Evolutionary conservation across 164 flowering plant genomes (phyloP), one percentile per base, ranked within the genome.

Genomic region (Cinnamomum chago): DNA sequence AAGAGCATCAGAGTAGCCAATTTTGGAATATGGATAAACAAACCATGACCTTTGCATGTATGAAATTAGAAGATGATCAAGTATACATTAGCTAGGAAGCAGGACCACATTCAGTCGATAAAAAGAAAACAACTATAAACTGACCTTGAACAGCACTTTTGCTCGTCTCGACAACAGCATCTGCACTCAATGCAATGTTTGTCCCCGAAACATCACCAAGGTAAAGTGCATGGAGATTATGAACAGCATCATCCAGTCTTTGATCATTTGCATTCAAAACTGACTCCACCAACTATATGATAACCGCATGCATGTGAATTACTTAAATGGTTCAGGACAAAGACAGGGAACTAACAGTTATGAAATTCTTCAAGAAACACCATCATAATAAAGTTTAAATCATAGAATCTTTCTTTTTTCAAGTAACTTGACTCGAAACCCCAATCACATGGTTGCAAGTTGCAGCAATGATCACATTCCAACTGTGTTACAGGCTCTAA

Each of bases 211-310:
- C 35, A 67, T 72, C 70, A 68, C 75, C 69, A 67, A 71, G 64
- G 25, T 68, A 67, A 51, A 62, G 66, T n/a, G 74, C 72, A 79
- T 72, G 51, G 30, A 75, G 81, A 71, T 75, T 75, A 35, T 79
- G 69, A 72, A 79, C 72, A n/a, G 77, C 72, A 72, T 79, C 78
- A 24, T 75, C 81, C 22, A 75, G 65, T 55, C 75, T 79, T 30
- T 75, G 74, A 72, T 67, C 72, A 22, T 75, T 72, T 23, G 75
- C 50, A 67, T 75, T 75, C 7, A 74, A 50, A 58, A 70, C 77
- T 65, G 70, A 24, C 50, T 79, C 81, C 72, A 79, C 78, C 68
- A 79, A 51, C 81, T 79, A 75, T 30, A 76, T 3, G 71, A 13
- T 3, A 15, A 75, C n/a, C 13, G 27, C 3, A 17, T 22, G 52